phyloP scores from a whole-genome alignment of 208 protist species.

The Leishmania braziliensis region DNA sequence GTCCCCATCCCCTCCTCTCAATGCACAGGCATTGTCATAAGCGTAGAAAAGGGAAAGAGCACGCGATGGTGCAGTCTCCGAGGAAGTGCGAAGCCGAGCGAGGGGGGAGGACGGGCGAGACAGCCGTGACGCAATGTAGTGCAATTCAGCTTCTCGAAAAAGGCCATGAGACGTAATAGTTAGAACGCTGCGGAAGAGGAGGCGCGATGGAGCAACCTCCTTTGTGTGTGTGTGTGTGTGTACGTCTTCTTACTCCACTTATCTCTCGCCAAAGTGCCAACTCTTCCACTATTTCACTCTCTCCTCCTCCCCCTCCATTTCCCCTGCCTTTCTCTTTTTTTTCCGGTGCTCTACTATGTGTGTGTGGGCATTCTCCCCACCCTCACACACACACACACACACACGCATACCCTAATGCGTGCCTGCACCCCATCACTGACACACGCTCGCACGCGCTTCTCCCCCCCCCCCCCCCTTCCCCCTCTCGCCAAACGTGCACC shows the following conservation, averaged over 20 bases:
- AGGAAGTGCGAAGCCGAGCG: background rate
- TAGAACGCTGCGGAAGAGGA: background rate
- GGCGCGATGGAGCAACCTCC: background rate
- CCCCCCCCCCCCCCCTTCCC: background rate
- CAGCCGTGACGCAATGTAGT: background rate
- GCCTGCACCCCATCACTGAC: background rate
- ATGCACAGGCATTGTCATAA: background rate
- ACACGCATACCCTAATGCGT: background rate
- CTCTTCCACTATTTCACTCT: background rate
- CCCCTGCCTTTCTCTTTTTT: background rate
- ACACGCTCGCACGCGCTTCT: background rate
- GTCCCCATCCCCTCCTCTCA: background rate
- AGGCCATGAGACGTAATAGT: background rate
- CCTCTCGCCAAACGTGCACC: background rate
- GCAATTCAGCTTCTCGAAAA: background rate
- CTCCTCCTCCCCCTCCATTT: background rate
- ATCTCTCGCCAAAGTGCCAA: background rate
- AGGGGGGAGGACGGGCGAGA: background rate
- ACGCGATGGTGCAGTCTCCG: background rate
- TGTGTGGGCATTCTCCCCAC: background rate
- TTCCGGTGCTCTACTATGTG: background rate
- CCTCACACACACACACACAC: background rate
- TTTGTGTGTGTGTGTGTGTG: slow-evolving; percentile 2
- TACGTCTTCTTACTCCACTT: background rate
- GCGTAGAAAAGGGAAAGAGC: background rate